Base-by-base conservation (phyloP, 257 asterid species). In the Solanum ahanhuiri region DNA sequence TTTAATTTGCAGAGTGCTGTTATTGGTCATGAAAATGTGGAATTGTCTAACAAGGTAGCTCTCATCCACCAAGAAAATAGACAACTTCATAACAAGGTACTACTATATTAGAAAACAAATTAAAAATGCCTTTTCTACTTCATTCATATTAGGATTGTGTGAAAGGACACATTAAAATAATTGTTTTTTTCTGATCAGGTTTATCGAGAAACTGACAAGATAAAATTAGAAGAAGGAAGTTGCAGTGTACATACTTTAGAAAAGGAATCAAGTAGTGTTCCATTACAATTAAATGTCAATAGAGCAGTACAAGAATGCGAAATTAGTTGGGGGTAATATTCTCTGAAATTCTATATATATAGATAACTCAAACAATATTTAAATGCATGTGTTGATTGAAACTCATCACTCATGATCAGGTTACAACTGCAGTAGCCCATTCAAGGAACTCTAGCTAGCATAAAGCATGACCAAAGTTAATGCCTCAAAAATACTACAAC, bases 1-100 rank as follows among this genome's bases (percentile, higher is more conserved):
- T 4, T 45, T 12, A n/a, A 64, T 72, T 87, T 88, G 83, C 95
- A 94, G 98, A 95, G 93, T 25, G 85, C 84, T 88, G 77, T 89
- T 87, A 63, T 92, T 86, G 92, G 90, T 83, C 93, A 92, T 82
- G 95, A 94, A 89, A 93, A 93, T 58, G 81, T 86, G 20, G 92
- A 93, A 90, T 88, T 94, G 28, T 87, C 90, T 88, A 89, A 89
- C 86, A 92, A 92, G 91, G 87, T 91, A 83, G 89, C 90, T 89
- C 81, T 91, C 84, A 57, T 90, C 54, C 86, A 31, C 63, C 91
- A 91, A 86, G 95, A 93, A 90, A 92, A 93, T 58, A 72, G 86
- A 34, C 90, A 91, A 43, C 67, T 94, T 89, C 93, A 88, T 88
- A 91, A 87, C 85, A 93, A 92, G 96, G 98, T 93, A 90, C n/a